Conservation (phyloP, 805 yeast genomes). For the Candida tibetensis region DNA sequence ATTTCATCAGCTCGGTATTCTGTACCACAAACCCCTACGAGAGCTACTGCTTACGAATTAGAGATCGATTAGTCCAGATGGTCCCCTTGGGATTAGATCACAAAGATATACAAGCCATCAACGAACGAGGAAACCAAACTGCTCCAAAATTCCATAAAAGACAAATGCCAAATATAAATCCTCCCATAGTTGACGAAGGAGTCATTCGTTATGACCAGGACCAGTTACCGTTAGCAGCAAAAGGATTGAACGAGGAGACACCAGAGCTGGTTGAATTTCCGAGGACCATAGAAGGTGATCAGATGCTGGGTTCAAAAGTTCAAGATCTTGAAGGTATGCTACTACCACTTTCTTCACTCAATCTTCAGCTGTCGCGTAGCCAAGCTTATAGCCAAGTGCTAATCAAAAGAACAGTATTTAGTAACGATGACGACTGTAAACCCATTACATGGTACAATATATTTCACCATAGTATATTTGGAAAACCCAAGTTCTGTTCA, state of each 20-base stretch:
- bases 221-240: no score
- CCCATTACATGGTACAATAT: conserved; percentile 53
- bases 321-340: no score
- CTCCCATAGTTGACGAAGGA: no score
- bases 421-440: conserved; percentile 35
- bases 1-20: conserved; percentile 40
- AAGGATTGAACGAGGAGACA: no score
- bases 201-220: no score
- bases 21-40: conserved; percentile 36
- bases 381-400: conserved; percentile 18
- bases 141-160: no score
- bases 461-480: conserved; percentile 50
- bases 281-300: no score
- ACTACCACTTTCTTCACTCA: conserved; percentile 1
- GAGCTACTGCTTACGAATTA: conserved; percentile 40
- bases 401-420: conserved; percentile 6
- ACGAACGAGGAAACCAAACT: no score
- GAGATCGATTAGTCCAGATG: background rate
- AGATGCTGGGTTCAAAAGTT: no score
- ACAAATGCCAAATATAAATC: no score
- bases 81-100: background rate
- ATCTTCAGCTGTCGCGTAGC: conserved; percentile 13
- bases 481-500: conserved; percentile 39
- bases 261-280: no score
- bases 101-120: background rate